These are phyloP conservation scores for Drechslerella coelobrocha DNA, from an alignment of 2,329 filamentous ascomycete genomes.

Conservation along the genomic window DNA sequence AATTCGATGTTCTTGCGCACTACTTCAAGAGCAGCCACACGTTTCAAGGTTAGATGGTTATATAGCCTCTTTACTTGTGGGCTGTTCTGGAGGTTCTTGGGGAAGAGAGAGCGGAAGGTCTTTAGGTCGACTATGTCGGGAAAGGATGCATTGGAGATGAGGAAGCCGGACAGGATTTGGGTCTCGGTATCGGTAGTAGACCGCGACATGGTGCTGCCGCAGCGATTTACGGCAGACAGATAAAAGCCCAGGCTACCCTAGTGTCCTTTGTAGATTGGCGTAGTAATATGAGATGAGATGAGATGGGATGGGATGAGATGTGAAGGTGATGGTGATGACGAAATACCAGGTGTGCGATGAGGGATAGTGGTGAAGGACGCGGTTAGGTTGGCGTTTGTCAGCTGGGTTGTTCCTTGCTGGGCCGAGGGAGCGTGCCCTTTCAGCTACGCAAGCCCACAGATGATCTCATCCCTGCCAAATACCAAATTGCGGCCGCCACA, in stretches of 20 bases:
- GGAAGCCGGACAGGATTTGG: constrained; percentile 76
- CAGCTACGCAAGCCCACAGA: too few relatives aligned
- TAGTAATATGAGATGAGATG: too few relatives aligned
- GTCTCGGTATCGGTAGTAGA: constrained; percentile 66
- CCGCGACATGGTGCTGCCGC: constrained; percentile 66
- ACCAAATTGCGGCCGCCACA: too few relatives aligned
- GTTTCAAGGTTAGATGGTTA: constrained; percentile 77
- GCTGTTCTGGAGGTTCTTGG: constrained; percentile 69
- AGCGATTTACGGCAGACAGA: neutral
- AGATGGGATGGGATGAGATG: neutral
- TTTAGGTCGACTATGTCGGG: constrained; percentile 75
- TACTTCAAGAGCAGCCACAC: constrained; percentile 71
- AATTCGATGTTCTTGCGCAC: constrained; percentile 67
- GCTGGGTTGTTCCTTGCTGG: neutral
- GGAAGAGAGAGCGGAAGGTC: constrained; percentile 79
- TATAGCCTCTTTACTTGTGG: constrained; percentile 75
- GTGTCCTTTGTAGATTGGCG: too few relatives aligned
- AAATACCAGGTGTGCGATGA: too few relatives aligned
- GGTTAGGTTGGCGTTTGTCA: neutral
- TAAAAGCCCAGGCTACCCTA: too few relatives aligned
- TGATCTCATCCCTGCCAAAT: too few relatives aligned
- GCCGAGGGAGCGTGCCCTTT: too few relatives aligned
- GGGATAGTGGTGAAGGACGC: neutral
- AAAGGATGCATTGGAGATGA: constrained; percentile 76
- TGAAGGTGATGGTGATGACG: neutral